Base-by-base conservation (phyloP, 176 grass and related monocot species). In the Hordeum marinum region DNA sequence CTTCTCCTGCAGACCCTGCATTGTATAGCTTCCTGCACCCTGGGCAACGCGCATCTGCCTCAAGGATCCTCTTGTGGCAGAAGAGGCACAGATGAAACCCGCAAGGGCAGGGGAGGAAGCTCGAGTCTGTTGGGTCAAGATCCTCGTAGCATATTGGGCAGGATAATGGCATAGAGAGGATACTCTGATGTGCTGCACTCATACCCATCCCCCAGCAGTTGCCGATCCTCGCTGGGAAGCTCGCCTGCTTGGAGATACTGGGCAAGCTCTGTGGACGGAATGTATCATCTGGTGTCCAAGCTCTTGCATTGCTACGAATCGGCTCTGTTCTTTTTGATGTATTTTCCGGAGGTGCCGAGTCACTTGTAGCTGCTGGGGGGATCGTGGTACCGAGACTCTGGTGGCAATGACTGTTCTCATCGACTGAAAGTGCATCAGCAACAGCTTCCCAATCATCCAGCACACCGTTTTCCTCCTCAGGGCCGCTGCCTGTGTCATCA, bases 401-500 rank as follows among this genome's bases (percentile, higher is more conserved):
- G 62, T 83, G 79, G 75, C 77, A 80, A 50, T 89, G 75, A 78
- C 88, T 76, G 57, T 87, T 37, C 50, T 75, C 85, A 0, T 78
- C 85, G 0, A 64, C 73, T 11, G 86, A 75, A 15, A 99, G 81
- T 8, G 91, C 93, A 81, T 99, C 96, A 0, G 96, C 96, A n/a
- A 94, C 94, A 9, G 94, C 89, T 75, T 99, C 96, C 96, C 96
- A 99, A 89, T 99, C 93, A 60, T 99, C 96, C 77, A 95, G 76
- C 14, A 91, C 93, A 42, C 78, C 95, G 3, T 88, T 84, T 17
- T 98, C 95, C 81, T 91, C 93, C 9, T 94, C 93, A 77, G 82
- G 84, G 60, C 82, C 60, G 27, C 87, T 82, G 55, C 82, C 83
- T 21, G 75, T 72, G 42, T 92, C 90, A 25, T 88, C 85, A 69